These are phyloP conservation scores for Dysphania ambrosioides DNA, from an alignment of 148 eudicot species.

Conservation along the genomic window DNA sequence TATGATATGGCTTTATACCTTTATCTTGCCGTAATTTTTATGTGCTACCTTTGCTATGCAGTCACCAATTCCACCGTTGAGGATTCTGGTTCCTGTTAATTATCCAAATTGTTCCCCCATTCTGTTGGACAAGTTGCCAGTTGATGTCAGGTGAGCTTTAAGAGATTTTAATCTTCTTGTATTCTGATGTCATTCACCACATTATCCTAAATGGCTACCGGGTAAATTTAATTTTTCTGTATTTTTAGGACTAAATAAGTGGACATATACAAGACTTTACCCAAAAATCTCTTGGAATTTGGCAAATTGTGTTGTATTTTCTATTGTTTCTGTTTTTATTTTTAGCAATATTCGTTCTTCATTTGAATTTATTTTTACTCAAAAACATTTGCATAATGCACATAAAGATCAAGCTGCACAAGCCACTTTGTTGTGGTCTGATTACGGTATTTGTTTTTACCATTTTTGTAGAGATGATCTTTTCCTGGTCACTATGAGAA, in stretches of 20 bases:
- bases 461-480: neutral
- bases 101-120: constrained; percentile 90
- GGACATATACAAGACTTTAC: neutral
- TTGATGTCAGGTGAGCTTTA: constrained; percentile 63
- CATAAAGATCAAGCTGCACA: neutral
- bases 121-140: constrained; percentile 85
- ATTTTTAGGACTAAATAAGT: neutral
- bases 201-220: neutral
- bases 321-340: neutral
- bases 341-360: neutral
- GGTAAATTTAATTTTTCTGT: neutral
- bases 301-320: neutral
- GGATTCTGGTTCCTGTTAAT: constrained; percentile 75
- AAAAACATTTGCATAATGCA: neutral
- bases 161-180: neutral
- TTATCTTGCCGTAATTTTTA: constrained; percentile 10
- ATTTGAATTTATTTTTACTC: neutral
- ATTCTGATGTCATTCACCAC: neutral
- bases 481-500: neutral
- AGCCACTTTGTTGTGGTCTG: neutral
- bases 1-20: neutral
- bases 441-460: neutral
- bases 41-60: constrained; percentile 40
- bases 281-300: neutral
- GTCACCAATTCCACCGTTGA: constrained; percentile 89